Evolutionary conservation across 352 stramenopile genomes (phyloP).

Genomic region (Globisporangium spinosum): DNA sequence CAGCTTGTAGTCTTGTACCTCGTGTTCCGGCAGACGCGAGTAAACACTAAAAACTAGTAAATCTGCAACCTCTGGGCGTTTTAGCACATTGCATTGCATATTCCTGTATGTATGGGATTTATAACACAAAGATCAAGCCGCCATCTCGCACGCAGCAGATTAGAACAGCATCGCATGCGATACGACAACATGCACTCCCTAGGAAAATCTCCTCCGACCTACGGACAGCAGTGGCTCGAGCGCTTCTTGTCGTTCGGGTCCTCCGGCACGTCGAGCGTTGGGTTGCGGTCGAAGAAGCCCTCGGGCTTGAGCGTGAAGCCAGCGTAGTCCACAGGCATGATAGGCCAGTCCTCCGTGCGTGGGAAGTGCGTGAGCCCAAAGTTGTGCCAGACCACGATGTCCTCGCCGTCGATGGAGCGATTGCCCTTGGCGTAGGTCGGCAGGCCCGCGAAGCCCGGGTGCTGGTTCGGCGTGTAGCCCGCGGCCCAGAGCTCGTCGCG

Average conservation of each 20-base stretch:
- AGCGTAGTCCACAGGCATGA: constrained; percentile 74
- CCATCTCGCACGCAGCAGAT: too few relatives aligned
- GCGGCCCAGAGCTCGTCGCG: constrained; percentile 60
- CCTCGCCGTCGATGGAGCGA: constrained; percentile 47
- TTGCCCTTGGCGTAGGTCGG: constrained; percentile 52
- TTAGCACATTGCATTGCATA: neutral
- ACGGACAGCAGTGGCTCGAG: constrained; percentile 29
- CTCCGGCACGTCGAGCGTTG: constrained; percentile 44
- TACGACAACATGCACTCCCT: neutral
- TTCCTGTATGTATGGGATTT: neutral
- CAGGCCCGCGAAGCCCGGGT: constrained; percentile 41
- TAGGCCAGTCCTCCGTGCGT: constrained; percentile 63
- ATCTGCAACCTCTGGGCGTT: neutral
- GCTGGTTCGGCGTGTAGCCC: constrained; percentile 69
- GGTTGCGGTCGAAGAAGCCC: constrained; percentile 61
- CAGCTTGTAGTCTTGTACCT: too few relatives aligned
- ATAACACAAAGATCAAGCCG: neutral
- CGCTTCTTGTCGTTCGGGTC: constrained; percentile 37
- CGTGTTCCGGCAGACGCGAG: too few relatives aligned
- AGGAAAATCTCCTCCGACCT: neutral
- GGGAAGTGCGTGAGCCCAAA: constrained; percentile 75
- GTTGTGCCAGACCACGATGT: constrained; percentile 74
- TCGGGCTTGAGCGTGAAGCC: constrained; percentile 69
- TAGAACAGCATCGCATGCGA: too few relatives aligned
- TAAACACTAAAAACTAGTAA: neutral